Evolutionary conservation across 2,329 filamentous ascomycete genomes (phyloP), one percentile per base, ranked within the genome.

Genomic region (Dothistroma pini): DNA sequence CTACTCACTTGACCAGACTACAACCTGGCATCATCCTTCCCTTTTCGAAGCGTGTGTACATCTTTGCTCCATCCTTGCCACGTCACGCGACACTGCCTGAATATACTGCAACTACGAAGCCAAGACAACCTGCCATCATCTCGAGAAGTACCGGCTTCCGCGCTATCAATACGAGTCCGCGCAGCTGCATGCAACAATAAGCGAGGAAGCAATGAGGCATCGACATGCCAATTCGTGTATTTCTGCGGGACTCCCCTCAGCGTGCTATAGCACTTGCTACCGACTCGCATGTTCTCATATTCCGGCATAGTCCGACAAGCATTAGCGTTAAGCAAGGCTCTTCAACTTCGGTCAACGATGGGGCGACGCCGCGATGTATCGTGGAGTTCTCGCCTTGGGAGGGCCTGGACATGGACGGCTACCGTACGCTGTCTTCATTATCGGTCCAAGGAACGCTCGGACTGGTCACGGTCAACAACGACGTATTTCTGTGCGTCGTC

Each of bases 401-500:
- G 38, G 80, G 84, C 51, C 80, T 86, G 59, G 84, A 95, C 64
- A 80, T 96, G 62, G 83, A 81, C 69, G 89, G 91, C 65, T 97
- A 93, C 76, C 86, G 90, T 49, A 83, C 87, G 12, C 79, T 97
- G 61, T 90, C 86, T 32, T 84, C 87, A 19, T 81, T 90, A 52
- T 87, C 87, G 16, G 89, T 93, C 35, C 88, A 91, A 72, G 93
- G 93, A 58, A 97, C 93, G 0, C 80, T 97, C 51, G 93, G 93
- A 1, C 80, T 97, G 63, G 93, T 97, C 68, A 89, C 91, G 0
- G 84, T 96, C 64, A 86, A 87, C 64, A 83, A 86, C 62, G 91
- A 97, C 78, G 88, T 97, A 14, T 97, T 97, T 74, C 80, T 97
- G 16, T 95, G 92, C 63, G 89, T 97, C 60, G 90, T 97, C 57